A percentile compares a stretch with the other conserved stretches of the same genome.
Conservation (phyloP, 352 stramenopile genomes). For the Phytophthora niederhauseri region DNA sequence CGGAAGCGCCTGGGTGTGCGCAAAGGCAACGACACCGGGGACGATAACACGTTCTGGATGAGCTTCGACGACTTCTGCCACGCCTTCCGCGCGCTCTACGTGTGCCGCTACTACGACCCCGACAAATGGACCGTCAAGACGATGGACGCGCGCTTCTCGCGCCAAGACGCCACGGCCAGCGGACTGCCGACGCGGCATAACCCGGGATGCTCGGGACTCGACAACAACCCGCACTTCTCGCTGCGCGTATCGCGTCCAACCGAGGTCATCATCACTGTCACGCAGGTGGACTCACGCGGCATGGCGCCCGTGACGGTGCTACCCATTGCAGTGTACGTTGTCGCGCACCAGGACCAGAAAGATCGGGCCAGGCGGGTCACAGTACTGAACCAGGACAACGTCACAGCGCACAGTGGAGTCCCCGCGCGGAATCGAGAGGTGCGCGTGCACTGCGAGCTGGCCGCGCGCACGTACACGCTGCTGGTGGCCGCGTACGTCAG, state of each 20-base stretch:
- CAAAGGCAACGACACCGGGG: slow-evolving; percentile 70
- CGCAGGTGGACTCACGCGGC: slow-evolving; percentile 72
- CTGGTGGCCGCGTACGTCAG: slow-evolving; percentile 88
- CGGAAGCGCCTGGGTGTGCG: slow-evolving; percentile 76
- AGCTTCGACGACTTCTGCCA: slow-evolving; percentile 95
- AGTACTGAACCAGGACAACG: slow-evolving; percentile 61
- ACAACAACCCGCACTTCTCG: slow-evolving; percentile 91
- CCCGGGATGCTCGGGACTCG: slow-evolving; percentile 61
- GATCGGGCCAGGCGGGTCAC: slow-evolving; percentile 73
- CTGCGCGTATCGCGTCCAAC: slow-evolving; percentile 78
- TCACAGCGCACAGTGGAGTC: slow-evolving; percentile 83
- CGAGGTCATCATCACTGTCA: slow-evolving; percentile 87
- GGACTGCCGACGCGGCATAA: slow-evolving; percentile 91
- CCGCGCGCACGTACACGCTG: slow-evolving; percentile 88
- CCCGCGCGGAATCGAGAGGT: slow-evolving; percentile 78
- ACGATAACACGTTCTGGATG: slow-evolving; percentile 96
- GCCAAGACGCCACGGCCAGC: slow-evolving; percentile 64
- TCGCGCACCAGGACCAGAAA: slow-evolving; percentile 49
- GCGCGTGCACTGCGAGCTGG: slow-evolving; percentile 73
- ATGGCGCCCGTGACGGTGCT: slow-evolving; percentile 70
- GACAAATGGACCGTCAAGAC: slow-evolving; percentile 68
- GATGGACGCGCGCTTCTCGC: slow-evolving; percentile 60
- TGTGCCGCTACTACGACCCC: slow-evolving; percentile 94
- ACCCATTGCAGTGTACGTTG: slow-evolving; percentile 75
- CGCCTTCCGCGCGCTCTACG: slow-evolving; percentile 91